Conservation (phyloP, 2,329 filamentous ascomycete species). For the Aspergillus brasiliensis region DNA sequence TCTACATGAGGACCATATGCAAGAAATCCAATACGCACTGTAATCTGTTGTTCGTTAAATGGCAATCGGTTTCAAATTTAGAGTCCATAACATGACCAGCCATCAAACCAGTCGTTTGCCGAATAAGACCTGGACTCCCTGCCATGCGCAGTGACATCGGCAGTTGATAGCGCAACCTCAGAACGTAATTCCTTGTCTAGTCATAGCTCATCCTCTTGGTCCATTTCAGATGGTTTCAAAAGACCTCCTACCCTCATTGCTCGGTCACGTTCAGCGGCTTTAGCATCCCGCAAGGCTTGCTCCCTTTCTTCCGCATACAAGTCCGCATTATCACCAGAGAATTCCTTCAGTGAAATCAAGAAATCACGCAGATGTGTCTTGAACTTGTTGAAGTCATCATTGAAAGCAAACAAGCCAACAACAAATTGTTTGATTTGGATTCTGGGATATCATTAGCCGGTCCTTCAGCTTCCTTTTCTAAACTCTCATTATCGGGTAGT, state of each 20-base stretch:
- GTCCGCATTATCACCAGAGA: conserved; percentile 91
- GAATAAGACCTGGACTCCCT: conserved; percentile 24
- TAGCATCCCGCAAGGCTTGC: conserved; percentile 81
- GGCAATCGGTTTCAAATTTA: conserved; percentile 30
- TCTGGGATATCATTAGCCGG: conserved; percentile 47
- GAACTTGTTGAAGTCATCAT: conserved; percentile 90
- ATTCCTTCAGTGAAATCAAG: conserved; percentile 95
- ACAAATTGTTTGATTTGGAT: conserved; percentile 89
- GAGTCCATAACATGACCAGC: conserved; percentile 68
- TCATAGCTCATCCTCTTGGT: conserved; percentile 81
- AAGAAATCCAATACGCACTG: conserved; percentile 9
- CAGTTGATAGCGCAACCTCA: conserved; percentile 56
- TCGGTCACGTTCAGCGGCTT: conserved; percentile 85
- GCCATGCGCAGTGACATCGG: conserved; percentile 24
- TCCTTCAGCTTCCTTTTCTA: conserved; percentile 36
- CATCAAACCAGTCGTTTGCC: conserved; percentile 53
- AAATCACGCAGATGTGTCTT: conserved; percentile 95
- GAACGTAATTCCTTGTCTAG: conserved; percentile 68
- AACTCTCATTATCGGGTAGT: background rate
- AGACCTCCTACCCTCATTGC: conserved; percentile 93
- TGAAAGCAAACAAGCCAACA: conserved; percentile 82
- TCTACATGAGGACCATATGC: conserved; percentile 2
- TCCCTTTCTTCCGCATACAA: conserved; percentile 94
- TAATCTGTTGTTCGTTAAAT: conserved; percentile 8
- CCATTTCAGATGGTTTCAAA: conserved; percentile 95